Conservation (phyloP, 495 filamentous ascomycete species). For the Penicillium atrosanguineum region DNA sequence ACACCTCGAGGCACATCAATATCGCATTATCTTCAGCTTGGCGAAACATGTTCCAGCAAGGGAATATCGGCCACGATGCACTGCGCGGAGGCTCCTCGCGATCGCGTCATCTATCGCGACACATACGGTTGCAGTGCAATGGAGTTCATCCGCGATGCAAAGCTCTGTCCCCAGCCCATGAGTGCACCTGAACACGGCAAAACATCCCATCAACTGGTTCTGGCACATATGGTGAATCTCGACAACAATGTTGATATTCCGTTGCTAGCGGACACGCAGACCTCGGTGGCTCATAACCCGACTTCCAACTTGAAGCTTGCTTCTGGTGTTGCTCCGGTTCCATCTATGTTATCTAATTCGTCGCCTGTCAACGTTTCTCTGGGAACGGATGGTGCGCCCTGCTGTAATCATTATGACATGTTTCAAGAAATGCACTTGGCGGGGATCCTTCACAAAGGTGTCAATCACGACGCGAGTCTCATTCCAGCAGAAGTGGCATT, state of each 20-base stretch:
- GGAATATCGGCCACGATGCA: constrained; percentile 23
- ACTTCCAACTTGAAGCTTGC: constrained; percentile 41
- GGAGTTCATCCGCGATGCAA: constrained; percentile 21
- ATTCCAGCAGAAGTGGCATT: constrained; percentile 35
- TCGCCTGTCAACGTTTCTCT: constrained; percentile 30
- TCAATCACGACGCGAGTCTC: constrained; percentile 31
- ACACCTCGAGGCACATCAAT: constrained; percentile 38
- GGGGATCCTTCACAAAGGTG: constrained; percentile 39
- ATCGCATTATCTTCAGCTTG: constrained; percentile 19
- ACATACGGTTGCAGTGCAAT: constrained; percentile 19
- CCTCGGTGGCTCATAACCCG: constrained; percentile 38
- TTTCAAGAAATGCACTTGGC: constrained; percentile 43
- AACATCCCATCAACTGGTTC: constrained; percentile 12
- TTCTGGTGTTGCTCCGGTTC: constrained; percentile 37
- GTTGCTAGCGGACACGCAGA: constrained; percentile 27
- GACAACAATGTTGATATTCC: constrained; percentile 32
- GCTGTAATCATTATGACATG: constrained; percentile 40
- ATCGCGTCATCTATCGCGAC: constrained; percentile 17
- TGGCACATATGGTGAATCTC: constrained; percentile 38
- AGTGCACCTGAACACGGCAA: not conserved
- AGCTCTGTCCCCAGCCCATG: constrained; percentile 7
- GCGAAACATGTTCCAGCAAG: constrained; percentile 32
- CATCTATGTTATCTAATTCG: constrained; percentile 23
- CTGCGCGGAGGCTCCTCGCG: constrained; percentile 22
- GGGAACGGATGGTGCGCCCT: constrained; percentile 42